Evolutionary conservation across 139 green algal genomes (phyloP), one percentile per base, ranked within the genome.

Genomic region (Prasinococcaceae sp.): DNA sequence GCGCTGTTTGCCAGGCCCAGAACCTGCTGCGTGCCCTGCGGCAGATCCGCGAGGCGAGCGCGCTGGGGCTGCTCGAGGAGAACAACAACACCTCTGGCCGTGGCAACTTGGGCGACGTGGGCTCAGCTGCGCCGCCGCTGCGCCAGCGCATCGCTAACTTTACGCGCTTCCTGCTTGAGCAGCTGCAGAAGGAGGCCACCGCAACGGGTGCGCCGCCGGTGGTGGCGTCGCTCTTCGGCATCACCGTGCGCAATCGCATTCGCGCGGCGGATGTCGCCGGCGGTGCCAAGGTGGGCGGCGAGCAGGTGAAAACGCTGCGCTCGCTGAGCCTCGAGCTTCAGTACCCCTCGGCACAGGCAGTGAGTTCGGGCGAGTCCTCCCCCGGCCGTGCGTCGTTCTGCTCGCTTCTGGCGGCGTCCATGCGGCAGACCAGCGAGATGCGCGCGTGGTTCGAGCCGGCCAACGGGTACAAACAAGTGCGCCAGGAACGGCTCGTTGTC

Each of bases 21-120:
- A 94, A 95, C 70, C 62, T 95, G 61, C 67, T 95, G 53, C 72
- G 83, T 0, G 81, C 84, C 20, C 68, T 96, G 50, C 58, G 77
- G 0, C 82, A 94, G 45, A 69, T 76, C 28, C 64, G 67, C n/a
- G 77, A 95, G 55, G 85, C 86, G 0, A 64, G 67, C 1, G 82
- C 69, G 35, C 67, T 94, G 52, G 85, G 85, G 16, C 66, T 94
- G 53, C 63, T 94, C 22, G 83, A 88, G 58, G 70, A 62, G 3
- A 37, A 29, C n/a, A 47, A 36, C 19, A 47, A 58, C 12, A 12
- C 22, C 12, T 28, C 9, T 28, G 42, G 42, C 42, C 14, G 42
- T 27, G 20, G 17, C 1, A 55, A 61, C 30, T 35, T 61, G 29
- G 48, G 63, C 36, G 46, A 69, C 25, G 58, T 72, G 29, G 52